These are phyloP conservation scores for Lyophyllum atratum DNA, from an alignment of 768 basidiomycete genomes.

Conservation along the genomic window DNA sequence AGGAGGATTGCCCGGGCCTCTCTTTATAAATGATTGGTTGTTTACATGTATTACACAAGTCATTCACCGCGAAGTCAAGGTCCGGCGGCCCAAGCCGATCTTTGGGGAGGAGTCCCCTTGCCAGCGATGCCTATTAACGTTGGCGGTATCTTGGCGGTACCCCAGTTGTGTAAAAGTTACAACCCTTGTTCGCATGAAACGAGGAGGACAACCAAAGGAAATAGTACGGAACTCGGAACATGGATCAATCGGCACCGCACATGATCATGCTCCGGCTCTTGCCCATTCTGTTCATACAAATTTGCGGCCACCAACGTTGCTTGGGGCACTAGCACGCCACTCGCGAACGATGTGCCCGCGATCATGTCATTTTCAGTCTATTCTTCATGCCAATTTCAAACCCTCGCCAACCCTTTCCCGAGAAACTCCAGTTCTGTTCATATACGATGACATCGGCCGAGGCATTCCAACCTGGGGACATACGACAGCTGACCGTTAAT, in stretches of 20 bases:
- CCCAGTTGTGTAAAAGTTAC: background rate
- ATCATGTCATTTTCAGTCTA: no score
- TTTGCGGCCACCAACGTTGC: background rate
- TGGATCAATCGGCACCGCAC: slow-evolving; percentile 14
- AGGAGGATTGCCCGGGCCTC: background rate
- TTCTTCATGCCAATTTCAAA: no score
- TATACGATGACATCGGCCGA: no score
- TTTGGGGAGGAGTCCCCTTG: background rate
- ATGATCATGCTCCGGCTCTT: background rate
- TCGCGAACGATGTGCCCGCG: no score
- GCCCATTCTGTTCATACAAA: background rate
- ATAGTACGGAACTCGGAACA: slow-evolving; percentile 12
- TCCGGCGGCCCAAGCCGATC: slow-evolving; percentile 4
- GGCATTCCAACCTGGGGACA: no score
- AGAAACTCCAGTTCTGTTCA: no score
- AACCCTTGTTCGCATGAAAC: background rate
- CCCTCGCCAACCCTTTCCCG: no score
- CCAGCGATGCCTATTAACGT: background rate
- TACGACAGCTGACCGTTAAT: no score
- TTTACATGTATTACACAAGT: slow-evolving; percentile 18
- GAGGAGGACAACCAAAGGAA: background rate
- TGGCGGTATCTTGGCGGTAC: background rate
- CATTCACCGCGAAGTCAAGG: slow-evolving; percentile 1
- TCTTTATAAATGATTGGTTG: slow-evolving; percentile 14
- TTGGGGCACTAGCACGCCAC: no score